These are phyloP conservation scores for Artemisia tridentata DNA, from an alignment of 129 eudicot species.

Conservation along the genomic window DNA sequence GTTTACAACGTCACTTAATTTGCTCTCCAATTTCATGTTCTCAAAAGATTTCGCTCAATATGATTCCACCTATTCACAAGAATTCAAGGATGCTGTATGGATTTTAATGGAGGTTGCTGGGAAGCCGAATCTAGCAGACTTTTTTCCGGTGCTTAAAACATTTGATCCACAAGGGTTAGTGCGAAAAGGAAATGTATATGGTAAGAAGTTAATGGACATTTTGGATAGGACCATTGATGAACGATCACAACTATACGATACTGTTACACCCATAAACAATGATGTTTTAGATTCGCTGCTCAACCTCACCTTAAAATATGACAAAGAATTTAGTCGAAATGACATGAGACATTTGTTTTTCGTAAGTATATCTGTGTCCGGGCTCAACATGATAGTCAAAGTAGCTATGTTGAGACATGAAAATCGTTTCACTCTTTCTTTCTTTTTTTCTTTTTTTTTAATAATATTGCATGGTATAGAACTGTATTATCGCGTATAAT, in stretches of 20 bases:
- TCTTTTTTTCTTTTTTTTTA: too few relatives aligned
- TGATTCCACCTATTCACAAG: conserved; percentile 18
- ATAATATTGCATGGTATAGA: too few relatives aligned
- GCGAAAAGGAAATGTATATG: conserved; percentile 4
- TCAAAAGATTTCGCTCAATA: conserved; percentile 22
- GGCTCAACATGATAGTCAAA: not conserved
- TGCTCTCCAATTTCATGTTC: conserved; percentile 20
- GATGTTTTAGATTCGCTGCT: conserved; percentile 31
- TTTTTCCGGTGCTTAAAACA: conserved; percentile 24
- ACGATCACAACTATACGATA: not conserved
- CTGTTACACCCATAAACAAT: not conserved
- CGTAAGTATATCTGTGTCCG: not conserved
- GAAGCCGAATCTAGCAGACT: conserved; percentile 22
- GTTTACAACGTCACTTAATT: conserved; percentile 26
- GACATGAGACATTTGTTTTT: conserved; percentile 26
- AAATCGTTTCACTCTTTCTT: not conserved
- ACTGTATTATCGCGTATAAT: too few relatives aligned
- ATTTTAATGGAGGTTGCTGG: conserved; percentile 25
- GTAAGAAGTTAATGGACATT: conserved; percentile 7
- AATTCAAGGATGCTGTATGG: conserved; percentile 18
- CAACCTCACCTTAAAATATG: conserved; percentile 8
- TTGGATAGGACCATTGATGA: conserved; percentile 24
- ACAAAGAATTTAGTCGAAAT: not conserved
- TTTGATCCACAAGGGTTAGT: conserved; percentile 34
- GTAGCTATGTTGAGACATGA: not conserved